A percentile compares a stretch with the other conserved stretches of the same genome.
These are phyloP conservation scores for Zea mays DNA, from an alignment of 176 grass and related monocot species.

Conservation along the genomic window Zm-B73-REFERENCE-NAM-5.0 NC_050101.1:137445001-137445500, in stretches of 20 bases:
- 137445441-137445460: background rate
- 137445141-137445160: conserved; percentile 6
- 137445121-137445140: background rate
- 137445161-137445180: background rate
- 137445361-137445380: background rate
- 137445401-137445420: background rate
- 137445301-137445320: background rate
- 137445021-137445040: conserved; percentile 79
- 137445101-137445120: conserved; percentile 78
- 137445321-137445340: background rate
- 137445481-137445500: background rate
- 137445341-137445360: background rate
- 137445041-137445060: conserved; percentile 90
- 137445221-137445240: conserved; percentile 86
- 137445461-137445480: background rate
- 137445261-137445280: conserved; percentile 43
- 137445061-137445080: conserved; percentile 95
- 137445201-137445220: conserved; percentile 82
- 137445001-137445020: conserved; percentile 87
- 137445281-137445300: background rate
- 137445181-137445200: conserved; percentile 77
- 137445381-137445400: conserved; percentile 3
- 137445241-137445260: conserved; percentile 96
- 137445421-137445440: background rate
- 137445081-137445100: conserved; percentile 89